Evolutionary conservation across 1,284 basidiomycete genomes (phyloP).

Genomic region (Naganishia liquefaciens): DNA sequence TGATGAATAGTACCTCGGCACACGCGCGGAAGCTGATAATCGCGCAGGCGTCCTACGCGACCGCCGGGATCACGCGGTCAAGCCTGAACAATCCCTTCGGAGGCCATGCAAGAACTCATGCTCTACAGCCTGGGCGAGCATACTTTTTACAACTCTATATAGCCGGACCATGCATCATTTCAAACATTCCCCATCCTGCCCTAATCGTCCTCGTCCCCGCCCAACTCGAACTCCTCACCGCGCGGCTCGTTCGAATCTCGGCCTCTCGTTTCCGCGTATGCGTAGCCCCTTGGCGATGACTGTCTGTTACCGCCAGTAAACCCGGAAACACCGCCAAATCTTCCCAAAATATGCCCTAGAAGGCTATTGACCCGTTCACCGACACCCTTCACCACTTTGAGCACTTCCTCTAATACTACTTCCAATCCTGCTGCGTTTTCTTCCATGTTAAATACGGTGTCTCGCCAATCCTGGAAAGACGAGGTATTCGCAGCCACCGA

Average conservation of each 20-base stretch:
- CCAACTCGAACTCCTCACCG: slow-evolving; percentile 18
- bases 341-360: not conserved
- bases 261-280: not conserved
- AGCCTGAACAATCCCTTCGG: too few relatives aligned
- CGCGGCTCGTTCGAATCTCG: slow-evolving; percentile 18
- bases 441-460: slow-evolving; percentile 35
- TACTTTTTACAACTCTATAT: too few relatives aligned
- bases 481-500: slow-evolving; percentile 27
- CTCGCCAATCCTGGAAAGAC: slow-evolving; percentile 37
- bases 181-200: not conserved
- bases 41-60: not conserved
- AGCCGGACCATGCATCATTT: too few relatives aligned
- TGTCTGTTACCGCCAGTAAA: not conserved
- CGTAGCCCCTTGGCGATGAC: not conserved
- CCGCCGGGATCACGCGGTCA: too few relatives aligned
- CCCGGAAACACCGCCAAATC: slow-evolving; percentile 1
- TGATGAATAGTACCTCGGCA: slow-evolving; percentile 4
- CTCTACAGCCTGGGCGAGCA: too few relatives aligned
- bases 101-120: too few relatives aligned
- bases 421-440: slow-evolving; percentile 46
- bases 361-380: slow-evolving; percentile 9
- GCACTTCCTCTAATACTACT: slow-evolving; percentile 49
- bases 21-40: not conserved
- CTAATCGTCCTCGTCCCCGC: slow-evolving; percentile 17
- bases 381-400: slow-evolving; percentile 38